Evolutionary conservation across 192 early-diverging fungal genomes (phyloP).

Genomic region (Backusella tuberculispora): DNA sequence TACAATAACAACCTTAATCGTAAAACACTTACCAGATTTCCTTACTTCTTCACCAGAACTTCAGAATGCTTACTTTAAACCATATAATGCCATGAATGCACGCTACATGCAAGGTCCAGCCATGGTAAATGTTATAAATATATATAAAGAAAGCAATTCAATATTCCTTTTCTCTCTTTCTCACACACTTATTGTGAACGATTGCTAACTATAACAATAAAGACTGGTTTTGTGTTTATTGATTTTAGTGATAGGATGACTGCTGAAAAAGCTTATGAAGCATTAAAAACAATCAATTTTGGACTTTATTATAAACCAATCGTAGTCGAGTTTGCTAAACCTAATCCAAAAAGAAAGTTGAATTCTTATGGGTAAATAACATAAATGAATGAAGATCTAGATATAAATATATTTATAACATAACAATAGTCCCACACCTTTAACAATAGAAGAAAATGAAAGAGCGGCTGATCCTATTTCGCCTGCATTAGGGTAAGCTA

Average conservation of each 20-base stretch:
- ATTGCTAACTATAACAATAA: not conserved
- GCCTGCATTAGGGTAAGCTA: conserved; percentile 32
- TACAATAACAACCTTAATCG: conserved; percentile 25
- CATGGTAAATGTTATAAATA: conserved; percentile 22
- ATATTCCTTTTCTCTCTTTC: no score
- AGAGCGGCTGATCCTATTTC: conserved; percentile 35
- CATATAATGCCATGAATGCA: conserved; percentile 23
- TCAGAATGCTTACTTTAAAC: conserved; percentile 13
- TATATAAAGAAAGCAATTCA: not conserved
- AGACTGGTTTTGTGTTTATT: conserved; percentile 47
- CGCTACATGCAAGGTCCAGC: conserved; percentile 23
- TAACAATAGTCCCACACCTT: not conserved
- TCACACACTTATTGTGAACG: no score
- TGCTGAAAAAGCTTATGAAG: conserved; percentile 39
- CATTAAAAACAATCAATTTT: conserved; percentile 31
- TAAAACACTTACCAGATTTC: conserved; percentile 27
- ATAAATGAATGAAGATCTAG: not conserved
- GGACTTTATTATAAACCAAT: conserved; percentile 30
- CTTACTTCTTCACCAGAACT: conserved; percentile 9
- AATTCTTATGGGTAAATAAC: not conserved
- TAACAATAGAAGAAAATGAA: not conserved
- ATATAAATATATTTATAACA: not conserved
- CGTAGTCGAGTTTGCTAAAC: conserved; percentile 48
- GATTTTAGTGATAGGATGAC: conserved; percentile 41
- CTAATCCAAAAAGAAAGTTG: conserved; percentile 22